These are phyloP conservation scores for Solioccasus polychromus DNA, from an alignment of 768 basidiomycete genomes.

Conservation along the genomic window DNA sequence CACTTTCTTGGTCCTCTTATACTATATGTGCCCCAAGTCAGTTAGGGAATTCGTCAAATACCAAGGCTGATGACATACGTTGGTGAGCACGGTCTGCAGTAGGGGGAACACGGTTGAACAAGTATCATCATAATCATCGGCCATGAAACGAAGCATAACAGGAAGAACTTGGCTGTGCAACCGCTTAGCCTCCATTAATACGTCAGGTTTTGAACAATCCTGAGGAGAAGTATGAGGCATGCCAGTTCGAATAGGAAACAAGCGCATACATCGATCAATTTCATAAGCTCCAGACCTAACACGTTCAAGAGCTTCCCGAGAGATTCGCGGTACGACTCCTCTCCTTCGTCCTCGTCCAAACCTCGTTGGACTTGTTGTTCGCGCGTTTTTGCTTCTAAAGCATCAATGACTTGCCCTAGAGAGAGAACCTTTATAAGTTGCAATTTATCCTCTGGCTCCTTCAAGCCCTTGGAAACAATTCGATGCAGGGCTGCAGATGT, in stretches of 20 bases:
- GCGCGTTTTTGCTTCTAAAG: conserved; percentile 75
- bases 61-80: conserved; percentile 47
- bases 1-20: conserved; percentile 70
- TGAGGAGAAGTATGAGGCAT: conserved; percentile 26
- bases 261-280: conserved; percentile 68
- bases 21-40: conserved; percentile 49
- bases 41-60: not conserved
- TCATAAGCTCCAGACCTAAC: conserved; percentile 77
- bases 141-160: conserved; percentile 82
- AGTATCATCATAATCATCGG: conserved; percentile 88
- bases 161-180: conserved; percentile 71
- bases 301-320: conserved; percentile 81
- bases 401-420: conserved; percentile 75
- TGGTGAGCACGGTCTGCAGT: conserved; percentile 67
- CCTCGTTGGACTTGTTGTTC: conserved; percentile 63
- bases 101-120: conserved; percentile 82
- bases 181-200: conserved; percentile 60
- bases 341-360: conserved; percentile 77
- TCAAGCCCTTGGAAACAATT: conserved; percentile 90
- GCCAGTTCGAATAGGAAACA: not conserved
- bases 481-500: conserved; percentile 77
- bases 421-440: conserved; percentile 88
- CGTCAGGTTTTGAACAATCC: conserved; percentile 58
- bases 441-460: conserved; percentile 86
- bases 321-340: conserved; percentile 86